Evolutionary conservation across 129 eudicot species (phyloP), one percentile per base, ranked within the genome.

Genomic region (Chrysanthemum makinoi): DNA sequence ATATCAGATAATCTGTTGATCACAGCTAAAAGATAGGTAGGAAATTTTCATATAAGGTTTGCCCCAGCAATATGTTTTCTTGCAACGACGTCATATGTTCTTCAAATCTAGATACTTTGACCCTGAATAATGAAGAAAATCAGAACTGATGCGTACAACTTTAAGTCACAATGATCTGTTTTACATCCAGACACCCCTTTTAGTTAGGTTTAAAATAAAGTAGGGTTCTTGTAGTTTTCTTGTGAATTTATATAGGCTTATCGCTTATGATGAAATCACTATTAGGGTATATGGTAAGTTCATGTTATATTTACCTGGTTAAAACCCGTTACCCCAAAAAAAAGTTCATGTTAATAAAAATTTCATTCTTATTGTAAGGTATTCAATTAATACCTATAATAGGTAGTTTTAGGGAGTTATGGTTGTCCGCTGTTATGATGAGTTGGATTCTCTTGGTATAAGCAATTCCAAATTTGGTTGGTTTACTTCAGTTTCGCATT

Each of bases 321-420:
- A 39, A 39, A 39, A 6, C 46, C 46, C 10, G 46, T 39, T 39
- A 39, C 46, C 46, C 46, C 10, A 35, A 35, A 35, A 35, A 35
- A 35, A 5, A 4, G 44, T 35, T 35, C 10, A 35, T 7, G 2
- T 35, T 35, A 39, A 39, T 39, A 39, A 39, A 39, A 39, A 8
- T 10, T 72, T 10, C 15, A 18, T 30, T 24, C 13, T 24, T 30
- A 30, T 24, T 44, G 2, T 13, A 9, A 24, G 44, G 17, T 12
- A 6, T 52, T 11, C 17, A 52, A 52, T 1, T 2, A 52, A 4
- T 17, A 61, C 47, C 66, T 61, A 61, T 30, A 4, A 14, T 14
- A 47, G 59, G 51, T 17, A 26, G 76, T 72, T 72, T 72, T 72
- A 13, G 24, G 60, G 68, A 24, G 49, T 18, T 60, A 47, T 72